Evolutionary conservation across 768 basidiomycete genomes (phyloP), one percentile per base, ranked within the genome.

Genomic region (Suillus brevipes): DNA sequence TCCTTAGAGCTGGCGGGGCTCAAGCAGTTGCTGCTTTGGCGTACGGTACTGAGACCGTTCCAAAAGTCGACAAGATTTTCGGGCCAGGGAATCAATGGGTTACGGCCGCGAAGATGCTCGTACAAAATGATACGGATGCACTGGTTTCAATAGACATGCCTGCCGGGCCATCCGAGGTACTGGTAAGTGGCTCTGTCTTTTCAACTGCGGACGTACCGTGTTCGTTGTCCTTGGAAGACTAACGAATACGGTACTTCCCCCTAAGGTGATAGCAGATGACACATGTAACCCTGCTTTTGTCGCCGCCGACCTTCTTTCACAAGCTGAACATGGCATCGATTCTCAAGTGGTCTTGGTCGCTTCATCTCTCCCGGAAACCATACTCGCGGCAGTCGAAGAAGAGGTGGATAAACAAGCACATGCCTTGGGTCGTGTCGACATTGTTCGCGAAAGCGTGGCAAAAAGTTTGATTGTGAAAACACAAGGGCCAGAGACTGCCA

Each of bases 81-180:
- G 97, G 97, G 10, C 97, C 97, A 7, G 97, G 97, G 31, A 99
- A 99, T 75, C 97, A 99, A 76, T 99, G 96, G 95, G 97, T 99
- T 28, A 99, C 97, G 2, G 97, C 97, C 2, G 97, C 97, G 60
- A 99, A 99, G 81, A 98, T 99, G 97, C 79, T 97, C 62, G 97
- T 99, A 31, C 96, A 98, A 75, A 99, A 99, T 77, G 97, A 99
- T 74, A 96, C 96, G 14, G 92, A 96, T 71, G 97, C 97, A 10
- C 78, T 96, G 67, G 95, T 98, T 8, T 92, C 94, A 18, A 99
- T 99, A 71, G 97, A 99, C 77, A 99, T 99, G 94, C 97, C 97
- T 58, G 97, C 97, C 40, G 97, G 97, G 8, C 97, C 97, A 36
- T 95, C 93, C 4, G 97, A 99, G 78, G 97, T 99, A 28, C 82